Evolutionary conservation across 345 rosid species (phyloP).

Genomic region (Citrus sp.): DNA sequence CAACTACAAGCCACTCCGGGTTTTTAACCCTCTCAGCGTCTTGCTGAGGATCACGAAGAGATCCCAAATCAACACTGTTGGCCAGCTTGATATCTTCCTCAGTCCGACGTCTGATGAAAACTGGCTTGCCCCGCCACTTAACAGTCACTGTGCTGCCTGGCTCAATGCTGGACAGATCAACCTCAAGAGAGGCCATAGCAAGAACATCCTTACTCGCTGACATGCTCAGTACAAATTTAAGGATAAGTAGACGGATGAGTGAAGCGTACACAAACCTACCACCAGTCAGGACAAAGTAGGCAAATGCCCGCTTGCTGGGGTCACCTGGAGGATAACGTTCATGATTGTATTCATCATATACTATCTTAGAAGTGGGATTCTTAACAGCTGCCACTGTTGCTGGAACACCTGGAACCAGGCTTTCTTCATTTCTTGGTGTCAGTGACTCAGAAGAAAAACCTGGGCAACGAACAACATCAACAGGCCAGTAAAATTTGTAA

Average conservation of each 20-base stretch:
- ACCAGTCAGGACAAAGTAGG: constrained; percentile 83
- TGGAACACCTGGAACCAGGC: constrained; percentile 35
- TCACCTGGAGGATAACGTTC: constrained; percentile 94
- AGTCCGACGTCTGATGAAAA: constrained; percentile 87
- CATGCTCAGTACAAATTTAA: constrained; percentile 88
- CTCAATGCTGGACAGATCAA: constrained; percentile 82
- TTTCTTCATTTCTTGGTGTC: constrained; percentile 41
- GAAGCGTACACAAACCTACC: constrained; percentile 93
- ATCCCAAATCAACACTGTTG: constrained; percentile 69
- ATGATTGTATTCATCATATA: constrained; percentile 80
- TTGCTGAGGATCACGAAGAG: constrained; percentile 87
- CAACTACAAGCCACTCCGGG: constrained; percentile 86
- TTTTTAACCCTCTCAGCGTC: constrained; percentile 76
- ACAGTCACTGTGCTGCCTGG: constrained; percentile 88
- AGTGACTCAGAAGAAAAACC: constrained; percentile 59
- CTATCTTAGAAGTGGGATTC: constrained; percentile 74
- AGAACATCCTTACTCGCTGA: constrained; percentile 96
- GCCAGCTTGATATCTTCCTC: constrained; percentile 87
- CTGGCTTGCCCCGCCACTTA: constrained; percentile 99
- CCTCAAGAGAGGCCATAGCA: constrained; percentile 92
- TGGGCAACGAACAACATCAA: constrained; percentile 15
- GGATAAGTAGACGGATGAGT: constrained; percentile 70
- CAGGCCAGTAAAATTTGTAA: neutral
- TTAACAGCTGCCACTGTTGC: constrained; percentile 72
- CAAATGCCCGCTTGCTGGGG: constrained; percentile 95